Evolutionary conservation across 2,329 filamentous ascomycete genomes (phyloP), one percentile per base, ranked within the genome.

Genomic region (Hypoxylon sp.): DNA sequence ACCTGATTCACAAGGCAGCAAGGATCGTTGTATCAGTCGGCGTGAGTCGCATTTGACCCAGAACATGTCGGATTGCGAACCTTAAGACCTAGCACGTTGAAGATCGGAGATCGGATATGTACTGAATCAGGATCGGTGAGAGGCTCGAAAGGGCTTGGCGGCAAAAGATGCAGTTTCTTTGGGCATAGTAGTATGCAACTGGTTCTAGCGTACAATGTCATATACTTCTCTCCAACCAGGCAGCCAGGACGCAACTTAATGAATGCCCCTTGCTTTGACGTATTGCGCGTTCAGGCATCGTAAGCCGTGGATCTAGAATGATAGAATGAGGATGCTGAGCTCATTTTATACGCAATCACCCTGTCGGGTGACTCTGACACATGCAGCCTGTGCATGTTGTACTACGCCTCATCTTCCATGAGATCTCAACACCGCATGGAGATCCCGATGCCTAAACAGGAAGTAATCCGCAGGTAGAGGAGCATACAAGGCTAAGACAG

Each of bases 31-130:
- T 39, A 39, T 48, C 21, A 14, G 34, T 12, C 29, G 29, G 19
- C 43, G 30, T 56, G 52, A 56, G 16, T 29, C 2, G n/a, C 27
- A 6, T 19, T 47, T 12, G n/a, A 12, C 30, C 2, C 19, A 37
- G 11, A 41, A 21, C 8, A 16, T n/a, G 37, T 46, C 29, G 41
- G 29, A 16, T 47, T 30, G 7, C 8, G 53, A 47, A 21, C 12
- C 12, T 1, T n/a, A 21, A 30, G 39, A 21, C 8, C 37, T 21
- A 29, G 32, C 4, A 25, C 29, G 51, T 21, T 23, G 30, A n/a
- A n/a, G 39, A 54, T 58, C 55, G 60, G 59, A 55, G 23, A 56
- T 67, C 59, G 64, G 64, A 53, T 63, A 57, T 53, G 30, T 67
- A 47, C 60, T 45, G 8, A 30, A 34, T 51, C 37, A 34, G 47